Evolutionary conservation across 106 monocot species (phyloP).

Genomic region (Vanilla planifolia): DNA sequence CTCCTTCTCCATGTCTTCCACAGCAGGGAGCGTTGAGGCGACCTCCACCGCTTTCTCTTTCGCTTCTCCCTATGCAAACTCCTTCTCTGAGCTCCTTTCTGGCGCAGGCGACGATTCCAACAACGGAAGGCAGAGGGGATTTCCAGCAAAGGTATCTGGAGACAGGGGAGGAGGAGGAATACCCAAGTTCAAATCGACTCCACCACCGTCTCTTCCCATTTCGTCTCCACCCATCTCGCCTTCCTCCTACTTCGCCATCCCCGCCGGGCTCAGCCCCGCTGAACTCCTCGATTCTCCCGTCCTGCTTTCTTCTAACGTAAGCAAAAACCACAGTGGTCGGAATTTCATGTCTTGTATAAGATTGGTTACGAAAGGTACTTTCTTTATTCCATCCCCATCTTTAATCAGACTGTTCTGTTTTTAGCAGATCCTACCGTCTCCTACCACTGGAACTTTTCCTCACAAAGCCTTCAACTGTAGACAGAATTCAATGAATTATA

Average conservation of each 20-base stretch:
- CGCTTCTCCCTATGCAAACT: conserved; percentile 28
- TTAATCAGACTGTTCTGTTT: neutral
- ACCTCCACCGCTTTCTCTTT: conserved; percentile 16
- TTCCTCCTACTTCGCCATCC: conserved; percentile 54
- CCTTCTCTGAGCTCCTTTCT: conserved; percentile 54
- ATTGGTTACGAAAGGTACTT: neutral
- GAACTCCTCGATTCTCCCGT: conserved; percentile 52
- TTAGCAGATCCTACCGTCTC: conserved; percentile 45
- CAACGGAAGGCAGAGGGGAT: neutral
- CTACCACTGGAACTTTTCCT: conserved; percentile 50
- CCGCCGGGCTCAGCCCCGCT: conserved; percentile 38
- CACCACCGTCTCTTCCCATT: conserved; percentile 61
- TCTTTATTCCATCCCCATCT: neutral
- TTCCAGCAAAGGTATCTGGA: no score
- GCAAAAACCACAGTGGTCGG: neutral
- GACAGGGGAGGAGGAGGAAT: conserved; percentile 16
- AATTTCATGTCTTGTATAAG: conserved; percentile 1
- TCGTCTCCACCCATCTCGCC: conserved; percentile 50
- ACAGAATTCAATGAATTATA: neutral
- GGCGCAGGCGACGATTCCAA: conserved; percentile 19
- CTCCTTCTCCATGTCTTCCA: conserved; percentile 33
- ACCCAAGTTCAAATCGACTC: conserved; percentile 69
- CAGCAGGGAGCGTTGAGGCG: conserved; percentile 35
- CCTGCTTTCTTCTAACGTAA: conserved; percentile 46
- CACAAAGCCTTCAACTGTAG: conserved; percentile 27